These are phyloP conservation scores for Fusarium drepaniforme DNA, from an alignment of 2,329 filamentous ascomycete genomes.

Conservation along the genomic window DNA sequence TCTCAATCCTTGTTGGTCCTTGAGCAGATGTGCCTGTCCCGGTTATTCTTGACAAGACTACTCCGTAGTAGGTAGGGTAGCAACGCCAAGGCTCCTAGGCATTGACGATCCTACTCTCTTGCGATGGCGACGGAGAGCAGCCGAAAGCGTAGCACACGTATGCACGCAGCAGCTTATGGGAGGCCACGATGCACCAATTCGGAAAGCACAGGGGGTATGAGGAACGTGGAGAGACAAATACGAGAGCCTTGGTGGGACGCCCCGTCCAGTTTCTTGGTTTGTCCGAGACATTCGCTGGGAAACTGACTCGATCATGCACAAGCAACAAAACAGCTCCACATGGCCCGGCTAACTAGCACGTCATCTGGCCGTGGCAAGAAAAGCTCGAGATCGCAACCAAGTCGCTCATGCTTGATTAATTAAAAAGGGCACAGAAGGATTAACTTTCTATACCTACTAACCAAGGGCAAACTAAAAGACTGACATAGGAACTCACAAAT, in stretches of 20 bases:
- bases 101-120: not conserved
- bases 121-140: not conserved
- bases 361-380: not conserved
- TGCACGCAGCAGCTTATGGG: not conserved
- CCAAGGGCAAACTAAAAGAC: not conserved
- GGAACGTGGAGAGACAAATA: not conserved
- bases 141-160: not conserved
- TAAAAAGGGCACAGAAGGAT: not conserved
- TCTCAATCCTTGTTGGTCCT: not conserved
- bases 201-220: not conserved
- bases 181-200: not conserved
- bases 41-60: not conserved
- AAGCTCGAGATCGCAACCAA: not conserved
- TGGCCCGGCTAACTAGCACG: not conserved
- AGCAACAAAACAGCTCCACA: not conserved
- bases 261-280: not conserved
- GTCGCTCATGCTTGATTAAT: not conserved
- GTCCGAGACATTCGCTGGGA: not conserved
- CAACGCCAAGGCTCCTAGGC: not conserved
- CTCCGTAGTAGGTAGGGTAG: not conserved
- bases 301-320: not conserved
- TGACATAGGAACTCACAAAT: not conserved
- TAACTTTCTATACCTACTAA: not conserved
- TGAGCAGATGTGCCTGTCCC: not conserved
- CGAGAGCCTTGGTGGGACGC: not conserved